Conservation (phyloP, 495 filamentous ascomycete genomes). For the Terfezia claveryi region DNA sequence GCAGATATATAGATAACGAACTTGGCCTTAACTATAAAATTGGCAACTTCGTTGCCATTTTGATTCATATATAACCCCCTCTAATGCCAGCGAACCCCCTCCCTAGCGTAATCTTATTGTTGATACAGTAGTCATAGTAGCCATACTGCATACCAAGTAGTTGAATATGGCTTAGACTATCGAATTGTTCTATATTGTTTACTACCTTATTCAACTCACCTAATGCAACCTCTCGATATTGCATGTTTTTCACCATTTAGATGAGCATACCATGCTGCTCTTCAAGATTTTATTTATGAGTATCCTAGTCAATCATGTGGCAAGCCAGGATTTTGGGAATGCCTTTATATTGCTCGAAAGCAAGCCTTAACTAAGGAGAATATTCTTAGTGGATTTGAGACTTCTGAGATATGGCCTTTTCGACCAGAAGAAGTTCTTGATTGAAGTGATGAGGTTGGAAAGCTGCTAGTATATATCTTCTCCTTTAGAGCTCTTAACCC, state of each 20-base stretch:
- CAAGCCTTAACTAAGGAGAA: not conserved
- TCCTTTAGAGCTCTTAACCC: not conserved
- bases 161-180: not conserved
- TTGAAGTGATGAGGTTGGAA: not conserved
- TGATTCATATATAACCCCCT: slow-evolving; percentile 2
- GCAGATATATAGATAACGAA: not conserved
- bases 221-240: slow-evolving; percentile 6
- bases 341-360: not conserved
- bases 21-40: slow-evolving; percentile 3
- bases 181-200: slow-evolving; percentile 3
- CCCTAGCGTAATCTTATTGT: slow-evolving; percentile 2
- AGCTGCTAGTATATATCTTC: too few relatives aligned
- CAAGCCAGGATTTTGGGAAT: not conserved
- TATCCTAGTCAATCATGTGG: not conserved
- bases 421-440: not conserved
- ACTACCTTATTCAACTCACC: slow-evolving; percentile 3
- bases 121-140: slow-evolving; percentile 5
- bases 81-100: not conserved
- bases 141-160: slow-evolving; percentile 5
- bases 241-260: not conserved
- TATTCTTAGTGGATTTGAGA: not conserved
- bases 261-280: not conserved
- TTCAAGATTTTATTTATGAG: not conserved
- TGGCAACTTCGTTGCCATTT: not conserved
- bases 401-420: not conserved